phyloP scores from a whole-genome alignment of 179 eudicot genomes.

The Heliamphora ciliata region DNA sequence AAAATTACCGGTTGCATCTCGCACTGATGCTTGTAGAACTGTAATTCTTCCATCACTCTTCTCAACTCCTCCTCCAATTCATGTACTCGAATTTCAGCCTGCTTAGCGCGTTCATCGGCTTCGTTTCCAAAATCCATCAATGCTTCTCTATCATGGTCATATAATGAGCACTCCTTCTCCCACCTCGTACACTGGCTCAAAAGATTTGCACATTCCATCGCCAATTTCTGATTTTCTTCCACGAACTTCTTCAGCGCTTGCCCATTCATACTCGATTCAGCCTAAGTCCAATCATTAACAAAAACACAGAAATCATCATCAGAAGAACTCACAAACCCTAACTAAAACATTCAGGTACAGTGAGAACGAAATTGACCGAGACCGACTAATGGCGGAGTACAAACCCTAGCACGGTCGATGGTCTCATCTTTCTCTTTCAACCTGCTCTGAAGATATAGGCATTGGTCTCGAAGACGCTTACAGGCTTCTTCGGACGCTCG shows the following conservation, averaged over 20 bases:
- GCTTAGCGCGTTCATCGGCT: conserved; percentile 70
- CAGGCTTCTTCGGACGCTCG: conserved; percentile 43
- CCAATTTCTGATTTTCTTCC: conserved; percentile 77
- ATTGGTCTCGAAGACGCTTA: conserved; percentile 41
- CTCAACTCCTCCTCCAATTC: conserved; percentile 56
- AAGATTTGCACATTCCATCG: conserved; percentile 49
- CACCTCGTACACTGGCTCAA: conserved; percentile 43
- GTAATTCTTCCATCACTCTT: conserved; percentile 35
- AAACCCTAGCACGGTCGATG: conserved; percentile 69
- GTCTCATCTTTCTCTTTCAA: conserved; percentile 52
- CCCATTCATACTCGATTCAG: conserved; percentile 73
- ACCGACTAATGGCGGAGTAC: conserved; percentile 17
- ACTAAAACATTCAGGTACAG: not conserved
- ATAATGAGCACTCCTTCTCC: conserved; percentile 72
- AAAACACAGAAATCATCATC: not conserved
- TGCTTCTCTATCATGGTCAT: conserved; percentile 69
- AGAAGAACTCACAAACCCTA: not conserved
- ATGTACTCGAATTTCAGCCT: conserved; percentile 47
- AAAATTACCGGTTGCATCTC: conserved; percentile 42
- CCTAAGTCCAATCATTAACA: conserved; percentile 28
- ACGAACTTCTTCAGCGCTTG: conserved; percentile 75
- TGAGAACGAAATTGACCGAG: not conserved
- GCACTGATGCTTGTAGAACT: conserved; percentile 33
- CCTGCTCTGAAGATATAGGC: conserved; percentile 32
- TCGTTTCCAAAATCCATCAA: conserved; percentile 88